Percentiles rank a stretch among this genome's conserved stretches.
Conservation (phyloP, 208 protist genomes). For the Acanthamoeba sp. region DNA sequence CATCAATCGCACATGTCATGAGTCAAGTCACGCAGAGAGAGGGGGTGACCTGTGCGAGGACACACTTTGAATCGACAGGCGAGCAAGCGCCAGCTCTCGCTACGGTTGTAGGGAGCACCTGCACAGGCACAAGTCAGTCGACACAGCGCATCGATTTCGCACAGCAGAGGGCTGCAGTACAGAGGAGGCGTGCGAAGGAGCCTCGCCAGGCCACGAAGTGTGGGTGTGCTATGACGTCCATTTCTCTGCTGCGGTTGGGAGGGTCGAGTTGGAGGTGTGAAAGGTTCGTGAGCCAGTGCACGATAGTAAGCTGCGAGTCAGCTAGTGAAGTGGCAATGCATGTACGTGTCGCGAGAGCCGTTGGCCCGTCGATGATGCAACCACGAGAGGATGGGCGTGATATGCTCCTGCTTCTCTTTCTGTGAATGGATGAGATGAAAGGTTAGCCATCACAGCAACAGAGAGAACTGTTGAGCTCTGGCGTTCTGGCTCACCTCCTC, state of each 20-base stretch:
- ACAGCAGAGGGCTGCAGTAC: constrained; percentile 5
- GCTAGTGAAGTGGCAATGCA: neutral
- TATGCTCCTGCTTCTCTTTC: constrained; percentile 60
- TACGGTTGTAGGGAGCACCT: constrained; percentile 48
- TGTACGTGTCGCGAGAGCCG: neutral
- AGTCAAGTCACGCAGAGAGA: neutral
- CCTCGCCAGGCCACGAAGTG: constrained; percentile 38
- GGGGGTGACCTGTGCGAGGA: neutral
- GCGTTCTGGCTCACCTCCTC: neutral
- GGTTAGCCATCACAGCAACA: neutral
- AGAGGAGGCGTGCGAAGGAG: neutral
- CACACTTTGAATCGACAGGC: constrained; percentile 38
- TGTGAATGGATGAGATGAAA: neutral
- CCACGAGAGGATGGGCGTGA: constrained; percentile 60
- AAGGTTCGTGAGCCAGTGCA: neutral
- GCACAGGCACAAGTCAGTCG: neutral
- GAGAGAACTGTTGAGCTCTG: neutral
- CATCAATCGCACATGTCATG: neutral
- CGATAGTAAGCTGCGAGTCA: neutral
- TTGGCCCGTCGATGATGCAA: neutral
- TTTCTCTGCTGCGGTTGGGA: too few relatives aligned
- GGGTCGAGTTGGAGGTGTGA: neutral
- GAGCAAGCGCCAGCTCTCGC: constrained; percentile 15
- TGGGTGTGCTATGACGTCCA: constrained; percentile 2
- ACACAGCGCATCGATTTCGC: neutral